Percentiles rank a stretch among this genome's conserved stretches.
Evolutionary conservation across 768 basidiomycete species (phyloP).

Genomic region (Tephrocybe sp.): DNA sequence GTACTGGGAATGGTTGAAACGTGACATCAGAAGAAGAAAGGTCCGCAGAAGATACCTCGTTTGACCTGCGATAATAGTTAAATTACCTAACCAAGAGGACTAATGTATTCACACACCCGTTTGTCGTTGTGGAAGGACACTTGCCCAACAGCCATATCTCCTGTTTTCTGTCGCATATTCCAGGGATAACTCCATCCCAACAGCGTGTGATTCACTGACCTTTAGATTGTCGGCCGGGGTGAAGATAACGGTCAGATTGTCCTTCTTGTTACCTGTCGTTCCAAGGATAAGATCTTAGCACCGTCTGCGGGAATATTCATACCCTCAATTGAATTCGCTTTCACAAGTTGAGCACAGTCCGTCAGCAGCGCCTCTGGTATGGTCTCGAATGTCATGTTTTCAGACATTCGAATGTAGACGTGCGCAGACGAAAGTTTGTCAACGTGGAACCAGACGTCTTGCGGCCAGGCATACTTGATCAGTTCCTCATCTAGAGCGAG

Average conservation of each 20-base stretch:
- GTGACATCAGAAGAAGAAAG: not conserved
- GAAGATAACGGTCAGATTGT: slow-evolving; percentile 90
- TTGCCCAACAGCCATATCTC: slow-evolving; percentile 96
- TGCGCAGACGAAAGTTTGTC: slow-evolving; percentile 97
- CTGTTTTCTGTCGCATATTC: slow-evolving; percentile 71
- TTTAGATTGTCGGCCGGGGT: slow-evolving; percentile 92
- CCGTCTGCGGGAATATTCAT: no score
- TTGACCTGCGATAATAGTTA: slow-evolving; percentile 70
- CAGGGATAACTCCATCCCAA: not conserved
- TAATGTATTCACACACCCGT: slow-evolving; percentile 44
- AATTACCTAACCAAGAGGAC: no score
- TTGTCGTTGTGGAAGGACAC: slow-evolving; percentile 95
- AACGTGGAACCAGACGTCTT: slow-evolving; percentile 95
- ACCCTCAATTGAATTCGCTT: slow-evolving; percentile 98
- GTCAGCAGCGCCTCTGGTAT: slow-evolving; percentile 76
- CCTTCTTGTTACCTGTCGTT: slow-evolving; percentile 96
- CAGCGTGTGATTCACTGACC: slow-evolving; percentile 40
- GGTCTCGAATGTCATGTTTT: slow-evolving; percentile 82
- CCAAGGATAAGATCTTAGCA: no score
- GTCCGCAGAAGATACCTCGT: slow-evolving; percentile 49
- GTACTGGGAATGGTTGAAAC: slow-evolving; percentile 44
- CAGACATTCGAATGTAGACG: slow-evolving; percentile 91
- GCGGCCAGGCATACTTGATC: slow-evolving; percentile 89
- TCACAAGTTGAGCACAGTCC: slow-evolving; percentile 94
- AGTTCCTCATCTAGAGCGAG: slow-evolving; percentile 81